A percentile compares a stretch with the other conserved stretches of the same genome.
These are phyloP conservation scores for Elsinoe fawcettii DNA, from an alignment of 2,329 filamentous ascomycete species.

Conservation along the genomic window DNA sequence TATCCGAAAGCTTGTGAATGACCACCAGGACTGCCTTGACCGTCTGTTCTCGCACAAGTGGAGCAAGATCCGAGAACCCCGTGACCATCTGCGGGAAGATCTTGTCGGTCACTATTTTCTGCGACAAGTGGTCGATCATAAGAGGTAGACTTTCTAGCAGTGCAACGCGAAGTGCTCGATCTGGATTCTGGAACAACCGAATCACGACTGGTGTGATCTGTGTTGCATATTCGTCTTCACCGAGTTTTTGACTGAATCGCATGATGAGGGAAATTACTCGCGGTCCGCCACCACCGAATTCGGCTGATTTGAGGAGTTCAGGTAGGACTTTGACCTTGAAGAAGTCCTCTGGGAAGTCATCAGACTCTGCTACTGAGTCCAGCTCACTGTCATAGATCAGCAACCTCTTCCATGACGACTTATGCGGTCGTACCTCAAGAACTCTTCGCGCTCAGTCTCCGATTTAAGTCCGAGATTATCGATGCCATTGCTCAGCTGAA, in stretches of 20 bases:
- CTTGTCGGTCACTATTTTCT: slow-evolving; percentile 88
- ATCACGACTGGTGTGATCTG: slow-evolving; percentile 81
- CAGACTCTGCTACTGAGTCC: slow-evolving; percentile 61
- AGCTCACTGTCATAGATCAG: slow-evolving; percentile 52
- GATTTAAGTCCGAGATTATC: slow-evolving; percentile 87
- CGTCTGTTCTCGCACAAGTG: slow-evolving; percentile 88
- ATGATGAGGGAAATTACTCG: slow-evolving; percentile 83
- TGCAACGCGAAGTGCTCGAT: slow-evolving; percentile 85
- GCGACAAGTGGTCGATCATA: slow-evolving; percentile 85
- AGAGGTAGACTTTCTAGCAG: slow-evolving; percentile 77
- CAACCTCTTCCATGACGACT: neutral
- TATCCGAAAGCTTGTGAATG: slow-evolving; percentile 81
- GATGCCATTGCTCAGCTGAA: slow-evolving; percentile 85
- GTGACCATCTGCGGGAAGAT: slow-evolving; percentile 97
- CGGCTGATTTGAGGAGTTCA: slow-evolving; percentile 95
- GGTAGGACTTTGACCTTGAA: slow-evolving; percentile 96
- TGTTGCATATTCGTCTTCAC: slow-evolving; percentile 79
- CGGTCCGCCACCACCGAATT: slow-evolving; percentile 90
- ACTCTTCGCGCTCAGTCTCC: slow-evolving; percentile 73
- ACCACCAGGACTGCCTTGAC: slow-evolving; percentile 87
- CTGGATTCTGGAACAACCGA: slow-evolving; percentile 80
- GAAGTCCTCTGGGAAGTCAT: slow-evolving; percentile 96
- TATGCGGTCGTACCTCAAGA: slow-evolving; percentile 54
- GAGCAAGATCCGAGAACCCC: slow-evolving; percentile 85
- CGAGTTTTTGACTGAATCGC: slow-evolving; percentile 81